phyloP scores from a whole-genome alignment of 495 filamentous ascomycete species.

The Staphylotrichum tortipilum region DNA sequence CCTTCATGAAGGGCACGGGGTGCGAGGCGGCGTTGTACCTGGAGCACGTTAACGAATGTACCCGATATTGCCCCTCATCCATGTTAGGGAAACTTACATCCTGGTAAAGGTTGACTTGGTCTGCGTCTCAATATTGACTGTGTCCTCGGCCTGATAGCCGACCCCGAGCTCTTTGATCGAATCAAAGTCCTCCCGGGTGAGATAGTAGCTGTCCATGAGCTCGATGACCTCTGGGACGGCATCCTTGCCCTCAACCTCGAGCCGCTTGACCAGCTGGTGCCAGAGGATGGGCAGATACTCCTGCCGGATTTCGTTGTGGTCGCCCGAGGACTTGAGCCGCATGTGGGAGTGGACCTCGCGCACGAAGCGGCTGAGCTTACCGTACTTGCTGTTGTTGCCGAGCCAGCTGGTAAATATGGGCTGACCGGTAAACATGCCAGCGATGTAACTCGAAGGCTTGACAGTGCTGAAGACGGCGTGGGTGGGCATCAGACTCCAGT shows the following conservation, averaged over 20 bases:
- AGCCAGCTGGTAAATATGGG: conserved; percentile 79
- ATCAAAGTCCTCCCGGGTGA: conserved; percentile 95
- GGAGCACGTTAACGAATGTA: conserved; percentile 12
- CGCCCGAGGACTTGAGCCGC: conserved; percentile 84
- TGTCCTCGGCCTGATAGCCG: conserved; percentile 66
- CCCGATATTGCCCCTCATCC: not conserved
- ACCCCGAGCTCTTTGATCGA: conserved; percentile 84
- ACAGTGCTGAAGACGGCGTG: conserved; percentile 98
- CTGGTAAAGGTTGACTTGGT: conserved; percentile 86
- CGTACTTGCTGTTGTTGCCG: conserved; percentile 85
- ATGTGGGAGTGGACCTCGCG: conserved; percentile 97
- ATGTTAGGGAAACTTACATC: conserved; percentile 44
- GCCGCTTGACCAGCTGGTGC: conserved; percentile 62
- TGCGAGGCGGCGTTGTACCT: conserved; percentile 83
- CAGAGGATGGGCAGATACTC: conserved; percentile 90
- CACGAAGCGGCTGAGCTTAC: conserved; percentile 74
- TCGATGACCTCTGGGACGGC: conserved; percentile 64
- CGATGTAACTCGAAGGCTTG: conserved; percentile 79
- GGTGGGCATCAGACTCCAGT: conserved; percentile 95
- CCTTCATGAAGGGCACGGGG: conserved; percentile 93
- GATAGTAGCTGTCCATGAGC: conserved; percentile 93
- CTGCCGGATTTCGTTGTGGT: conserved; percentile 87
- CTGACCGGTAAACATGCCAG: conserved; percentile 56
- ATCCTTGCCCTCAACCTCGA: conserved; percentile 67
- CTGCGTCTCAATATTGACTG: conserved; percentile 69